Percentiles rank a stretch among this genome's conserved stretches.
phyloP scores from a whole-genome alignment of 1,284 basidiomycete genomes.

The Peniophora sp. region DNA sequence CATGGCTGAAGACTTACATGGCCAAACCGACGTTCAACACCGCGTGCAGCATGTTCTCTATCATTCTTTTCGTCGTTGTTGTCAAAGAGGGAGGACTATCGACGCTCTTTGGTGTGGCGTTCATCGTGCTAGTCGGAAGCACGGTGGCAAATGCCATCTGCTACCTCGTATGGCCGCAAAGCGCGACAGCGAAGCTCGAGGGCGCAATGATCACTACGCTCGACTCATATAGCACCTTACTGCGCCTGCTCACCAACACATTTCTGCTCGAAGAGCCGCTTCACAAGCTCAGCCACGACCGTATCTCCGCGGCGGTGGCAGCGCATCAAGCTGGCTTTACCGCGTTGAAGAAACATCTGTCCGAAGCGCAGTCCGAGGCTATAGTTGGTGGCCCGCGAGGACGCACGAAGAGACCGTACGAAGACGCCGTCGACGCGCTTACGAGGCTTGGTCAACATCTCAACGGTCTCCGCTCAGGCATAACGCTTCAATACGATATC shows the following conservation, averaged over 20 bases:
- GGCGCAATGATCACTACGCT: slow-evolving; percentile 79
- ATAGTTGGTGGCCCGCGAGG: slow-evolving; percentile 36
- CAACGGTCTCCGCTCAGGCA: slow-evolving; percentile 79
- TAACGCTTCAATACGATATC: slow-evolving; percentile 75
- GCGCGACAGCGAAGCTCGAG: slow-evolving; percentile 80
- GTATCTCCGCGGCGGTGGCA: slow-evolving; percentile 68
- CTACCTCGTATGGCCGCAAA: slow-evolving; percentile 75
- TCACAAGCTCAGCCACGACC: slow-evolving; percentile 45
- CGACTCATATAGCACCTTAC: slow-evolving; percentile 79
- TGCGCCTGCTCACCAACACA: slow-evolving; percentile 72
- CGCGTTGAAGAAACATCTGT: slow-evolving; percentile 74
- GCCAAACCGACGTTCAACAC: slow-evolving; percentile 86
- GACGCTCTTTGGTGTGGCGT: slow-evolving; percentile 65
- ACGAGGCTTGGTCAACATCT: slow-evolving; percentile 88
- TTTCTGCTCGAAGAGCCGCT: slow-evolving; percentile 78
- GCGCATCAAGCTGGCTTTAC: slow-evolving; percentile 85
- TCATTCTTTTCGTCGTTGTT: slow-evolving; percentile 80
- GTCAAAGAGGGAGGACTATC: slow-evolving; percentile 86
- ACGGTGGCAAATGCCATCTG: slow-evolving; percentile 80
- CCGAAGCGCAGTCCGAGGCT: slow-evolving; percentile 82
- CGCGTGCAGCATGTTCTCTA: slow-evolving; percentile 89
- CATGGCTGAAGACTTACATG: slow-evolving; percentile 89
- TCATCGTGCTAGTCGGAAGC: slow-evolving; percentile 76
- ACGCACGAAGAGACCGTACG: slow-evolving; percentile 55
- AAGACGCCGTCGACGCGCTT: slow-evolving; percentile 77